Base-by-base conservation (phyloP, 352 stramenopile species). In the Phytophthora pini region DNA sequence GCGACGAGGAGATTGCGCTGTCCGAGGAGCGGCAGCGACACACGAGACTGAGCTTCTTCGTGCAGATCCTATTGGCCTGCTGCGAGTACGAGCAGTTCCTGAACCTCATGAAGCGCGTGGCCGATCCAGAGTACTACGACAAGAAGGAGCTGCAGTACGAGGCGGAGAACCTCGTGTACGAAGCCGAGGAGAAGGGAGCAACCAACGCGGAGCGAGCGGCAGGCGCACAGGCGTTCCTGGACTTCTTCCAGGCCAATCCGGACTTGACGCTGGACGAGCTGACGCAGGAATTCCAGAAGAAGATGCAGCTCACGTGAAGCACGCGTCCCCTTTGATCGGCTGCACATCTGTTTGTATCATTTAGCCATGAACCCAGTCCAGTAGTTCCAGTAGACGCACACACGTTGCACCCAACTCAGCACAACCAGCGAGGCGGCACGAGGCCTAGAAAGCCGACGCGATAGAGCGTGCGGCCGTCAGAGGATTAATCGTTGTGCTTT, bases 11-110 rank as follows among this genome's bases (percentile, higher is more conserved):
- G 63, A 80, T 87, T 22, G 69, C 70, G 38, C 65, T 91, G 45
- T 90, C 85, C 8, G 81, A 90, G 43, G 74, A 89, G 63, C 80
- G 85, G 22, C 82, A 92, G 65, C 82, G 85, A 44, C 85, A 93
- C 76, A 89, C 85, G 61, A 72, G 81, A 6, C 68, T 90, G 31
- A 91, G 81, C 52, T 93, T 93, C 58, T 89, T 93, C 17, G 85
- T 93, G 68, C 85, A 93, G 68, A 90, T 93, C 50, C 63, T 93
- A 15, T 59, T 88, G 65, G 78, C 85, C 6, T 93, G 85, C 54
- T 87, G 74, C 68, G 85, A 93, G 72, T 93, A 92, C 60, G 85
- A 93, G 45, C 85, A 93, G 72, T 93, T 93, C 48, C 56, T 92
- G n/a, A 93, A 91, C 68, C 77, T 93, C 34, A 93, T 93, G 85